phyloP scores from a whole-genome alignment of 2,329 filamentous ascomycete species.

The Fusarium sp. region DNA sequence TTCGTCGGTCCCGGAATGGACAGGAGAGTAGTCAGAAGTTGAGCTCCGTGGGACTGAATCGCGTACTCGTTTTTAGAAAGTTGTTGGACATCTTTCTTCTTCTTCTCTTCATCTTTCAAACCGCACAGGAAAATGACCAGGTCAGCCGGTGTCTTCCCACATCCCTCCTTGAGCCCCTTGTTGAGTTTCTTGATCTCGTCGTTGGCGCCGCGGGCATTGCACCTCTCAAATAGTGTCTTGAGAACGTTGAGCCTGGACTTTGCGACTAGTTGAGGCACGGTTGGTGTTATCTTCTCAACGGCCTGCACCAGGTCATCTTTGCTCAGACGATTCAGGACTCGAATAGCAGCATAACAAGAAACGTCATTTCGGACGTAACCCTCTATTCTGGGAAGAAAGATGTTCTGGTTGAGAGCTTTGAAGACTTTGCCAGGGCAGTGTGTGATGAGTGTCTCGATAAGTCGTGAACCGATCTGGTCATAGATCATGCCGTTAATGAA shows the following conservation, averaged over 20 bases:
- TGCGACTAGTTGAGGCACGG: slow-evolving; percentile 78
- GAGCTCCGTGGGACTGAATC: slow-evolving; percentile 76
- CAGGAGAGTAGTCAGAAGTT: slow-evolving; percentile 85
- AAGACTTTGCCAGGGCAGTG: slow-evolving; percentile 88
- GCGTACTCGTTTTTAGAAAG: slow-evolving; percentile 68
- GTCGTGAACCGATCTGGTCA: slow-evolving; percentile 87
- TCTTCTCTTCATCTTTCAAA: slow-evolving; percentile 54
- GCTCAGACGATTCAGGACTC: slow-evolving; percentile 83
- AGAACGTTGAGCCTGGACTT: slow-evolving; percentile 83
- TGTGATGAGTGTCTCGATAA: slow-evolving; percentile 87
- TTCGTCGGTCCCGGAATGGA: slow-evolving; percentile 76
- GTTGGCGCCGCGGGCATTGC: slow-evolving; percentile 72
- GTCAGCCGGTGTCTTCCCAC: slow-evolving; percentile 60
- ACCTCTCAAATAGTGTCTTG: slow-evolving; percentile 85
- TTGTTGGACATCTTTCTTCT: slow-evolving; percentile 53
- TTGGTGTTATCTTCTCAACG: slow-evolving; percentile 76
- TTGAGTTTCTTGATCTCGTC: slow-evolving; percentile 63
- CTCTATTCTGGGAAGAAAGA: slow-evolving; percentile 83
- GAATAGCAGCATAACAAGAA: slow-evolving; percentile 87
- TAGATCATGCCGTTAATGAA: slow-evolving; percentile 92
- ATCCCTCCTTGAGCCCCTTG: slow-evolving; percentile 61
- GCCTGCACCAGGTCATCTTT: slow-evolving; percentile 86
- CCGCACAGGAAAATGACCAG: slow-evolving; percentile 64
- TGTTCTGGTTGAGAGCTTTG: slow-evolving; percentile 84
- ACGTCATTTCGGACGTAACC: slow-evolving; percentile 89